Evolutionary conservation across 371 early-diverging fungal genomes (phyloP).

Genomic region (Mortierella sp.): DNA sequence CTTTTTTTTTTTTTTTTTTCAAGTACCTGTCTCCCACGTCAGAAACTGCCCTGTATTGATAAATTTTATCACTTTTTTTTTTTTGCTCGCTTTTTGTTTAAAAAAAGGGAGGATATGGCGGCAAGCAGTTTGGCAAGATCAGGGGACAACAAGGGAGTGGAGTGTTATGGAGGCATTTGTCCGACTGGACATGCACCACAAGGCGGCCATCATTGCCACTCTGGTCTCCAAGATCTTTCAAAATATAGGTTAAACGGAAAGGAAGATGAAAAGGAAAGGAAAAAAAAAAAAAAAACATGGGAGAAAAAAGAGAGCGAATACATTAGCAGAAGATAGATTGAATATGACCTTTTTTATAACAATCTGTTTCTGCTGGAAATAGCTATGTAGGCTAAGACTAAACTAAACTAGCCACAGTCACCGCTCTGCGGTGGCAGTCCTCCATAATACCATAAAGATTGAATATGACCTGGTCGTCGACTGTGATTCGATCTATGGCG

Average conservation of each 20-base stretch:
- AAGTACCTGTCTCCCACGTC: background rate
- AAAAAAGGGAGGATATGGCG: constrained; percentile 59
- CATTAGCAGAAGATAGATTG: too few species aligned
- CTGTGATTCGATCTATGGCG: background rate
- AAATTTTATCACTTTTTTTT: constrained; percentile 8
- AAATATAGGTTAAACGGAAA: constrained; percentile 18
- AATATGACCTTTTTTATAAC: too few species aligned
- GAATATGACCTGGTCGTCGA: too few species aligned
- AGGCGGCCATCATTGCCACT: constrained; percentile 58
- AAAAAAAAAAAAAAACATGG: background rate
- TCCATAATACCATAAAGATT: too few species aligned
- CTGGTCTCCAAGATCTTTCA: constrained; percentile 60
- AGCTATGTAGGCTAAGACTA: too few species aligned
- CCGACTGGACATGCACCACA: constrained; percentile 60
- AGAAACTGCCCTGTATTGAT: background rate
- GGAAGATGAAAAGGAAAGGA: background rate
- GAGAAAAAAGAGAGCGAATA: background rate
- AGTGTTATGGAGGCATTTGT: constrained; percentile 64
- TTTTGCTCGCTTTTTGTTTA: background rate
- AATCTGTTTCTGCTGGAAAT: too few species aligned
- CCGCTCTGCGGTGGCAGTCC: too few species aligned
- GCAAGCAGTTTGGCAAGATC: constrained; percentile 59
- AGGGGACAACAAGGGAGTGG: constrained; percentile 62
- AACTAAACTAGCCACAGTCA: too few species aligned
- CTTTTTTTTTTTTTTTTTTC: background rate